A percentile compares a stretch with the other conserved stretches of the same genome.
Conservation (phyloP, 164 flowering plant genomes). For the Pachysandra terminalis region DNA sequence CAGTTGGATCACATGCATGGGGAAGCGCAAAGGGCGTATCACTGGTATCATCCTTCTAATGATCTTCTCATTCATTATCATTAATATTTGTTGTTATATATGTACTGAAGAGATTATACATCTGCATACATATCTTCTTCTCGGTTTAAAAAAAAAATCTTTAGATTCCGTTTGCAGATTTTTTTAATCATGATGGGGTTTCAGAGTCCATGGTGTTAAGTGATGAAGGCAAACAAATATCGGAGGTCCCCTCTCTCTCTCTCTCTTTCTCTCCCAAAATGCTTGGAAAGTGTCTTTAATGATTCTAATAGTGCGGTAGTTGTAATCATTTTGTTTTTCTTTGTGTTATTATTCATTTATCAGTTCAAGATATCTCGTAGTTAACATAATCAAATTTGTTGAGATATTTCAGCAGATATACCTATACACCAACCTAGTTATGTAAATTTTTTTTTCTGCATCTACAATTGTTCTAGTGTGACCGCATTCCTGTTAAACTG, state of each 20-base stretch:
- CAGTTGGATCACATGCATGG: slow-evolving; percentile 93
- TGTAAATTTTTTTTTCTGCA: no score
- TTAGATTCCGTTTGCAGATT: slow-evolving; percentile 92
- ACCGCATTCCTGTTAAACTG: no score
- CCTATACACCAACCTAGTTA: no score
- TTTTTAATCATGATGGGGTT: slow-evolving; percentile 68
- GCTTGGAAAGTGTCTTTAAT: background rate
- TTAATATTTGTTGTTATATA: background rate
- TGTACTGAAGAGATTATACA: background rate
- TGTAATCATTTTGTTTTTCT: no score
- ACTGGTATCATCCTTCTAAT: slow-evolving; percentile 42
- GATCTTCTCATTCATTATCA: background rate
- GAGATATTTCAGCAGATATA: no score
- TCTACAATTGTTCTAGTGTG: no score
- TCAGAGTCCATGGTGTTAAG: slow-evolving; percentile 49
- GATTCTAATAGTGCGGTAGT: background rate
- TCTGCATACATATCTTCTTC: background rate
- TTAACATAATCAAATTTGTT: no score
- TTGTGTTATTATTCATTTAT: no score
- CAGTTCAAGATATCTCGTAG: no score
- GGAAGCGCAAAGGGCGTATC: slow-evolving; percentile 57
- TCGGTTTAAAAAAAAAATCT: no score
- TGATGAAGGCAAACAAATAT: slow-evolving; percentile 47
- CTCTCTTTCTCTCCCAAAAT: background rate
- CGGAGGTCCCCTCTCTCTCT: slow-evolving; percentile 47